Conservation (phyloP, 768 basidiomycete genomes). For the Mycena rebaudengoi region DNA sequence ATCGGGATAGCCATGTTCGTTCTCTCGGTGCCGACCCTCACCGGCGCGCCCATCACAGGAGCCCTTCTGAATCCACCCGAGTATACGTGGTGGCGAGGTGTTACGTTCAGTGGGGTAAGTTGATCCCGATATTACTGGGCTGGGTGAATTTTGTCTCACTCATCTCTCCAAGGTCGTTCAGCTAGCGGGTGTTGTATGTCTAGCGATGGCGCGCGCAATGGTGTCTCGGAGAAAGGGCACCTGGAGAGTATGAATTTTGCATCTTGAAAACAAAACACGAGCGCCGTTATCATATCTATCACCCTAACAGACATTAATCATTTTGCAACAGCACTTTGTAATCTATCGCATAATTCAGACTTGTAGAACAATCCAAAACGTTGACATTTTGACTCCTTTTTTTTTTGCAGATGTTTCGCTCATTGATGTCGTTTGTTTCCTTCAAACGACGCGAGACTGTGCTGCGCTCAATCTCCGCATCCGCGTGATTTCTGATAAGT, state of each 20-base stretch:
- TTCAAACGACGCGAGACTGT: too few relatives aligned
- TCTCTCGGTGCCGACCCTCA: conserved; percentile 28
- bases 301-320: too few relatives aligned
- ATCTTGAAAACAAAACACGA: neutral
- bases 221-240: conserved; percentile 16
- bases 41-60: conserved; percentile 36
- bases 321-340: too few relatives aligned
- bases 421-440: too few relatives aligned
- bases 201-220: conserved; percentile 10
- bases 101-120: conserved; percentile 29
- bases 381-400: too few relatives aligned
- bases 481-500: too few relatives aligned
- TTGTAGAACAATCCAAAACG: too few relatives aligned
- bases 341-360: too few relatives aligned
- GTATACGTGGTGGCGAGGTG: conserved; percentile 41
- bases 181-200: conserved; percentile 8
- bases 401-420: too few relatives aligned
- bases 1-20: conserved; percentile 24
- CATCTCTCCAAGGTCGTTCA: conserved; percentile 13
- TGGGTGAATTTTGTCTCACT: neutral
- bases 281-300: too few relatives aligned
- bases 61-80: conserved; percentile 30
- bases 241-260: conserved; percentile 16
- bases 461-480: too few relatives aligned
- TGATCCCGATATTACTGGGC: neutral